Evolutionary conservation across 2,329 filamentous ascomycete genomes (phyloP).

Genomic region (Claviceps monticola): DNA sequence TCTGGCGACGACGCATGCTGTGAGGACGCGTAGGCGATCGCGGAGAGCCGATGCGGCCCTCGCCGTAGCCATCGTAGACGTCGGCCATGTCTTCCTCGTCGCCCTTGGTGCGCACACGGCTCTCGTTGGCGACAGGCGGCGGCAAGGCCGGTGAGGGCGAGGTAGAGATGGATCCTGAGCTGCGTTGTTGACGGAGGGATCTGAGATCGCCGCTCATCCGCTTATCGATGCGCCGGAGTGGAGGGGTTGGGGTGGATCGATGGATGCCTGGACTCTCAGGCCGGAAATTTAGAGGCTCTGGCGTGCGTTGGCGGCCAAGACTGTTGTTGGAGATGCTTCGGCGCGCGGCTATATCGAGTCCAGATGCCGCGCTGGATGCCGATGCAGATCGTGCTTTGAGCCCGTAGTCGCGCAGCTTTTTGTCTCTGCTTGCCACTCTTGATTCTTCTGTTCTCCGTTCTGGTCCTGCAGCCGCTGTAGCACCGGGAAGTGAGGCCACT

Average conservation of each 20-base stretch:
- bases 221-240: constrained; percentile 55
- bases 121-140: constrained; percentile 73
- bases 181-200: constrained; percentile 23
- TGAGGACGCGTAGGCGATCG: constrained; percentile 86
- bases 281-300: constrained; percentile 39
- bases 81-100: constrained; percentile 65
- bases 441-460: not conserved
- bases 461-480: not conserved
- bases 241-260: constrained; percentile 38
- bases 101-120: constrained; percentile 53
- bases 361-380: not conserved
- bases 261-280: constrained; percentile 41
- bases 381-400: not conserved
- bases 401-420: constrained; percentile 5
- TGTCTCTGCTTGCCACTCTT: not conserved
- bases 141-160: constrained; percentile 6
- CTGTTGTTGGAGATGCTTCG: constrained; percentile 39
- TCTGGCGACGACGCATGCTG: constrained; percentile 92
- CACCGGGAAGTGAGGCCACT: constrained; percentile 6
- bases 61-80: constrained; percentile 89
- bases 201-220: constrained; percentile 61
- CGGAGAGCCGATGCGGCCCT: constrained; percentile 73
- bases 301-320: constrained; percentile 33
- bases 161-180: constrained; percentile 4
- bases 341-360: constrained; percentile 16